Evolutionary conservation across 495 filamentous ascomycete species (phyloP).

Genomic region (Penicillium odoratum): DNA sequence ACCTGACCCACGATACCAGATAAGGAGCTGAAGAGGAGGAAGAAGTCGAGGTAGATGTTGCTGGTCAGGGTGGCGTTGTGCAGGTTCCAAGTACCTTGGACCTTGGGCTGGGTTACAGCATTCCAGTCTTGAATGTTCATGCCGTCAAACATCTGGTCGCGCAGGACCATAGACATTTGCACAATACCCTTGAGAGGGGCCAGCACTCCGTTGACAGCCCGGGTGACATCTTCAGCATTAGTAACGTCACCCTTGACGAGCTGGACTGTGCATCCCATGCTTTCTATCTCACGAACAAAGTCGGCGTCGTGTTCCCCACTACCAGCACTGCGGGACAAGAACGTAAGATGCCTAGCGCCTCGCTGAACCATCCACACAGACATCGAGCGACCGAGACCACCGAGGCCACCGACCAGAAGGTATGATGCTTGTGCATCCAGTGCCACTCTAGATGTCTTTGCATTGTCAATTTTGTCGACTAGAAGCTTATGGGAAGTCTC

Average conservation of each 20-base stretch:
- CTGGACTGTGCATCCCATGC: too few species aligned
- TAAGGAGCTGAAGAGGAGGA: constrained; percentile 44
- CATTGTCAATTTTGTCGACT: too few species aligned
- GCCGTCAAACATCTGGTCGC: constrained; percentile 31
- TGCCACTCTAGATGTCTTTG: too few species aligned
- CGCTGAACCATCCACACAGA: constrained; percentile 55
- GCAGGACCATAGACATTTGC: constrained; percentile 37
- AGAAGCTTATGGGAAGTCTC: too few species aligned
- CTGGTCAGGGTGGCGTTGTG: constrained; percentile 45
- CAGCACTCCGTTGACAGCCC: too few species aligned
- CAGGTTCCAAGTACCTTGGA: constrained; percentile 54
- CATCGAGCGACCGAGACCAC: constrained; percentile 50
- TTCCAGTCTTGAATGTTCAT: constrained; percentile 47
- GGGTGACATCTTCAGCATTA: too few species aligned
- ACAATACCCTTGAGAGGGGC: constrained; percentile 31
- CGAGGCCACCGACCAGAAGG: constrained; percentile 34
- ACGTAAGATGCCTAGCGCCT: constrained; percentile 54
- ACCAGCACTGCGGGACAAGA: constrained; percentile 24
- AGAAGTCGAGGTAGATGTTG: constrained; percentile 46
- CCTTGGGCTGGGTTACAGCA: constrained; percentile 39
- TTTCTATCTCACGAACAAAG: too few species aligned
- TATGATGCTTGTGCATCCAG: neutral
- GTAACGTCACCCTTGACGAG: too few species aligned
- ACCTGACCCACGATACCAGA: constrained; percentile 31
- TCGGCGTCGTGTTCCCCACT: neutral